phyloP scores from a whole-genome alignment of 2,329 filamentous ascomycete species.

The Aspergillus ruber region DNA sequence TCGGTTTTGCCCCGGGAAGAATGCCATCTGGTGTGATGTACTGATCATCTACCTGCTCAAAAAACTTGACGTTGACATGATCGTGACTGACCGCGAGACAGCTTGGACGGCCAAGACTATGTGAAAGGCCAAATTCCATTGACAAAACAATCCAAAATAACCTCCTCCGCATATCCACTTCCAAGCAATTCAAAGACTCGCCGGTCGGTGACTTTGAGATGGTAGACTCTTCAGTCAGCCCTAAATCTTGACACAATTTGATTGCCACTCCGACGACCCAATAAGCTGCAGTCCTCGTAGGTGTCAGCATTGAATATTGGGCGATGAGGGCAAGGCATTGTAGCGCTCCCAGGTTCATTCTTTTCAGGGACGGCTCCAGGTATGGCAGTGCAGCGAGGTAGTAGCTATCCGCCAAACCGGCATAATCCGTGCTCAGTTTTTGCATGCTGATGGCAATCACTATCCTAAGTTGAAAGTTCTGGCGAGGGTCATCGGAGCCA shows the following conservation, averaged over 20 bases:
- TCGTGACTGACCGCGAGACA: conserved; percentile 78
- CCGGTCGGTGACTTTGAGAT: conserved; percentile 60
- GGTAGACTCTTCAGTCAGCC: conserved; percentile 81
- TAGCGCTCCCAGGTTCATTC: conserved; percentile 84
- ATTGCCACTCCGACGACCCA: conserved; percentile 86
- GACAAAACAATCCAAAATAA: conserved; percentile 81
- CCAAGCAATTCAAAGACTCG: conserved; percentile 60
- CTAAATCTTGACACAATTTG: conserved; percentile 81
- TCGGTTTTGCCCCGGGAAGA: conserved; percentile 59
- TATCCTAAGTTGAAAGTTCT: conserved; percentile 84
- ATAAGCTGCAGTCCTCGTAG: conserved; percentile 85
- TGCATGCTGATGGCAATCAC: conserved; percentile 93
- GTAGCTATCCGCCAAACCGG: conserved; percentile 90
- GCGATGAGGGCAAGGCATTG: conserved; percentile 84
- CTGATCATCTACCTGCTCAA: conserved; percentile 72
- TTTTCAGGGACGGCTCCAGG: conserved; percentile 73
- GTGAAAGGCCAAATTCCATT: conserved; percentile 83
- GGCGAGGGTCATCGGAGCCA: conserved; percentile 68
- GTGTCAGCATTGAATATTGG: conserved; percentile 86
- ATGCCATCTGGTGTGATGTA: conserved; percentile 76
- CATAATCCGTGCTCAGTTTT: conserved; percentile 81
- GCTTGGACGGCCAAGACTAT: conserved; percentile 79
- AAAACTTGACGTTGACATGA: conserved; percentile 78
- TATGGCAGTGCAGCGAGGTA: conserved; percentile 83
- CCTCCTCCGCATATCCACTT: conserved; percentile 82